Conservation (phyloP, 2,329 filamentous ascomycete species). For the Aspergillus sp. region DNA sequence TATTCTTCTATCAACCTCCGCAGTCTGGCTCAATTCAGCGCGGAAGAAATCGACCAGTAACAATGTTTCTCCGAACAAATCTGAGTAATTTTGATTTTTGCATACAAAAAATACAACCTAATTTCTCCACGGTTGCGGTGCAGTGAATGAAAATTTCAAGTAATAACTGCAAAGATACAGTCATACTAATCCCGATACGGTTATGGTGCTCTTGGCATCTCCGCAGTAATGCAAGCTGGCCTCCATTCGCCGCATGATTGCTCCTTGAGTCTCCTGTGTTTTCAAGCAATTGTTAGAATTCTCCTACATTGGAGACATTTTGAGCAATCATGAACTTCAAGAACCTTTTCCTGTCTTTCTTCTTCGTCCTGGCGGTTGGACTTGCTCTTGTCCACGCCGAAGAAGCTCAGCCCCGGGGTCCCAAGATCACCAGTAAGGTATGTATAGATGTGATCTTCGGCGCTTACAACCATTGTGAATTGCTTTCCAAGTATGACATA, state of each 20-base stretch:
- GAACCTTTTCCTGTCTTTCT: slow-evolving; percentile 59
- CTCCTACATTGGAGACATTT: slow-evolving; percentile 12
- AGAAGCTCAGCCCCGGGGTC: slow-evolving; percentile 66
- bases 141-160: neutral
- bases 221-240: slow-evolving; percentile 42
- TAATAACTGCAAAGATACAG: slow-evolving; percentile 15
- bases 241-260: slow-evolving; percentile 18
- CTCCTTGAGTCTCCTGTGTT: slow-evolving; percentile 15
- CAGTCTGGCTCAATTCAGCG: slow-evolving; percentile 19
- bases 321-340: slow-evolving; percentile 37
- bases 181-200: slow-evolving; percentile 3
- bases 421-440: slow-evolving; percentile 92
- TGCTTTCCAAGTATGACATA: neutral
- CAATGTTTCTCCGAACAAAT: slow-evolving; percentile 34
- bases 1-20: slow-evolving; percentile 6
- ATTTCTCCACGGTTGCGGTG: neutral
- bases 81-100: slow-evolving; percentile 12
- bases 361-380: slow-evolving; percentile 72
- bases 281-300: slow-evolving; percentile 20
- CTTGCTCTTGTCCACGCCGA: slow-evolving; percentile 71
- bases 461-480: neutral
- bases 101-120: neutral
- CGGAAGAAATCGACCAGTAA: slow-evolving; percentile 37
- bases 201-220: slow-evolving; percentile 19
- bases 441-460: slow-evolving; percentile 5